Conservation (phyloP, 73 alveolate species). For the Loxodes magnus region DNA sequence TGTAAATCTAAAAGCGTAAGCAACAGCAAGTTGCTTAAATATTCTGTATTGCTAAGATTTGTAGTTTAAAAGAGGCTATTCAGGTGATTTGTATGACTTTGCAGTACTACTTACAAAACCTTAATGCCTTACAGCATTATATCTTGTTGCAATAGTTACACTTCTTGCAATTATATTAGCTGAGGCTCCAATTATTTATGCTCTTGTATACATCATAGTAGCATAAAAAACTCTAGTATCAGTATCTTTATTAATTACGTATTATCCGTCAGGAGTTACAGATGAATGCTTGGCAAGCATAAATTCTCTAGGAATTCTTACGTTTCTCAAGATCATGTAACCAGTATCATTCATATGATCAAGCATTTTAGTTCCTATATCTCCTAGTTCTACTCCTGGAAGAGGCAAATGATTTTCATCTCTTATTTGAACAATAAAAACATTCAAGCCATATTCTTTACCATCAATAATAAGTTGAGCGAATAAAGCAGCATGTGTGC, state of each 20-base stretch:
- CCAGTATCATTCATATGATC: slow-evolving; percentile 70
- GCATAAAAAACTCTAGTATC: too few relatives aligned
- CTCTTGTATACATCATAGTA: too few relatives aligned
- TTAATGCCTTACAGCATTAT: slow-evolving; percentile 47
- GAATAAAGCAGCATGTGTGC: slow-evolving; percentile 37
- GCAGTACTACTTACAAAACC: slow-evolving; percentile 38
- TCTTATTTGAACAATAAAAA: slow-evolving; percentile 50
- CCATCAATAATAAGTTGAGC: slow-evolving; percentile 51
- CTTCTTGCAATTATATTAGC: slow-evolving; percentile 19
- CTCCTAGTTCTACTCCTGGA: slow-evolving; percentile 68
- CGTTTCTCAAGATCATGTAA: slow-evolving; percentile 46
- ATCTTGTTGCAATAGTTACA: slow-evolving; percentile 52
- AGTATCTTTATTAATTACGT: slow-evolving; percentile 25
- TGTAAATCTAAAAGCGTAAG: slow-evolving; percentile 2
- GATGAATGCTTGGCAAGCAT: slow-evolving; percentile 48
- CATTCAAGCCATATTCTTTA: slow-evolving; percentile 52
- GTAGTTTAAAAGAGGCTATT: slow-evolving; percentile 12
- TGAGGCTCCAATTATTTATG: too few relatives aligned
- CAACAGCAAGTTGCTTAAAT: slow-evolving; percentile 1
- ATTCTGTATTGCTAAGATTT: slow-evolving; percentile 18
- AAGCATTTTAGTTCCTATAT: slow-evolving; percentile 37
- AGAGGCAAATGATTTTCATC: slow-evolving; percentile 57
- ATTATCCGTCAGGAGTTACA: slow-evolving; percentile 44
- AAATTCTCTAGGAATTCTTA: slow-evolving; percentile 50
- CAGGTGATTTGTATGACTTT: too few relatives aligned